A percentile compares a stretch with the other conserved stretches of the same genome.
phyloP scores from a whole-genome alignment of 371 early-diverging fungal genomes.

The Cokeromyces recurvatus region DNA sequence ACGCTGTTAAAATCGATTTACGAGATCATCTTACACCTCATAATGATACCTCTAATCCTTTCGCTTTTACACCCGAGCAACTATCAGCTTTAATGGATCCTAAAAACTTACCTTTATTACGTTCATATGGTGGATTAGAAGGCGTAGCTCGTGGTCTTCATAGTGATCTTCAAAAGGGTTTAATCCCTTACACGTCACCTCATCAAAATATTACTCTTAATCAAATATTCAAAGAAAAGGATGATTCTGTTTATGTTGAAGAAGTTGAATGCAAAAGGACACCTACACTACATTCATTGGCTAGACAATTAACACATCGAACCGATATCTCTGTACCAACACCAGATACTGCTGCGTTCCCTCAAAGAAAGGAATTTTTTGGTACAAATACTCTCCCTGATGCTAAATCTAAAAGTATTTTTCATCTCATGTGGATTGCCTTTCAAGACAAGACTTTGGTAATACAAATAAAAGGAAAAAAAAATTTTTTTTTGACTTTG shows the following conservation, averaged over 20 bases:
- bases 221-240: conserved; percentile 19
- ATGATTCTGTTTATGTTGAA: conserved; percentile 16
- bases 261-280: conserved; percentile 20
- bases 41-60: conserved; percentile 44
- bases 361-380: conserved; percentile 37
- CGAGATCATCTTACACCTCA: conserved; percentile 29
- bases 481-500: too few species aligned
- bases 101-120: conserved; percentile 45
- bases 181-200: conserved; percentile 22
- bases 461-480: conserved; percentile 16
- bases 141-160: conserved; percentile 55
- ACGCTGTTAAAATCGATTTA: conserved; percentile 16
- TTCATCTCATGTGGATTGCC: conserved; percentile 69
- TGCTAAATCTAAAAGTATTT: conserved; percentile 53
- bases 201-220: conserved; percentile 16
- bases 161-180: conserved; percentile 42
- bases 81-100: conserved; percentile 53
- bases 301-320: conserved; percentile 17
- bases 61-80: conserved; percentile 48
- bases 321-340: conserved; percentile 8
- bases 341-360: conserved; percentile 20
- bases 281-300: conserved; percentile 18
- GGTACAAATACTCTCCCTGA: conserved; percentile 64
- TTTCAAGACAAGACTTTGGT: conserved; percentile 77
- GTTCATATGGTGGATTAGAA: conserved; percentile 42